Evolutionary conservation across 495 filamentous ascomycete genomes (phyloP).

Genomic region (Penicillium parvum): DNA sequence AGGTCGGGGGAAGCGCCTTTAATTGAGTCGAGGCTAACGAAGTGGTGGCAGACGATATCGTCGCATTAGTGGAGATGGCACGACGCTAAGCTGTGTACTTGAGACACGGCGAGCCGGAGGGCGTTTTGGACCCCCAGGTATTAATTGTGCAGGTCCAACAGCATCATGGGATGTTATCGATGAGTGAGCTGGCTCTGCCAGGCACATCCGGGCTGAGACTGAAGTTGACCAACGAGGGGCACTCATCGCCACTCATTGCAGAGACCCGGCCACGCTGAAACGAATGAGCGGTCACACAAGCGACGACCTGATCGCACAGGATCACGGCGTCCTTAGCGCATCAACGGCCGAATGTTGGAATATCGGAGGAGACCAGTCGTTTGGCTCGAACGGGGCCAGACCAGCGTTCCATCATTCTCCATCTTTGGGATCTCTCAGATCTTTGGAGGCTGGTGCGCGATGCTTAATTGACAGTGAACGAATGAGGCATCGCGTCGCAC

Average conservation of each 20-base stretch:
- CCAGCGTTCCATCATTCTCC: background rate
- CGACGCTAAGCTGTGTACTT: conserved; percentile 23
- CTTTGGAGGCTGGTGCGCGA: conserved; percentile 11
- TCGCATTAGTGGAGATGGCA: conserved; percentile 16
- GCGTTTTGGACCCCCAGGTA: background rate
- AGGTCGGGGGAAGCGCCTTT: conserved; percentile 4
- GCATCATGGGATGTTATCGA: too few relatives aligned
- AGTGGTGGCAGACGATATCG: conserved; percentile 14
- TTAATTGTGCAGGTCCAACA: background rate
- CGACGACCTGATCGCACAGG: background rate
- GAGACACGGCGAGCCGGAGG: conserved; percentile 19
- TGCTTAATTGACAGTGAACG: conserved; percentile 31
- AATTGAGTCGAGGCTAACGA: conserved; percentile 7
- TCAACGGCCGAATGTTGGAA: conserved; percentile 8
- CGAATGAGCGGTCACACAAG: background rate
- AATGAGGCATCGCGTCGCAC: conserved; percentile 25
- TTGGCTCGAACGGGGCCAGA: background rate
- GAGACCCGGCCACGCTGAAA: background rate
- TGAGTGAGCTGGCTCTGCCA: too few relatives aligned
- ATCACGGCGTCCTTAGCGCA: conserved; percentile 6
- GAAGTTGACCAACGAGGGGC: conserved; percentile 9
- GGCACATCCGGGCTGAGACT: conserved; percentile 3
- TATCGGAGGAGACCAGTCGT: conserved; percentile 2
- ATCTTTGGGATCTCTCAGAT: background rate
- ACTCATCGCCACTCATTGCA: background rate